These are phyloP conservation scores for Apiospora arundinis DNA, from an alignment of 2,329 filamentous ascomycete genomes.

Conservation along the genomic window DNA sequence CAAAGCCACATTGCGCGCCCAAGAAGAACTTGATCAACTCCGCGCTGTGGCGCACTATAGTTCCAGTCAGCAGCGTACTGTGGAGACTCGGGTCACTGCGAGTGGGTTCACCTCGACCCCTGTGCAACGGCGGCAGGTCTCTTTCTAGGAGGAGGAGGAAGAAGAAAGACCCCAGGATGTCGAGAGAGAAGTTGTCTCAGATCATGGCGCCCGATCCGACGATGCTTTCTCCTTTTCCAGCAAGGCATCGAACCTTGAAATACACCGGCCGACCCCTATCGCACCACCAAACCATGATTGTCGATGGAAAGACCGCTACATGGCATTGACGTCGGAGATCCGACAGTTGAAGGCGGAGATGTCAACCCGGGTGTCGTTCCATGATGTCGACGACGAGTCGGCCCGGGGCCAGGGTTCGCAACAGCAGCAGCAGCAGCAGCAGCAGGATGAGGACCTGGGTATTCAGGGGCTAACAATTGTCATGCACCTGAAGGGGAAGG, in stretches of 20 bases:
- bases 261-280: slow-evolving; percentile 43
- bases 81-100: background rate
- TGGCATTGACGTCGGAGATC: slow-evolving; percentile 48
- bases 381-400: background rate
- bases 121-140: background rate
- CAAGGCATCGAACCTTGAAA: slow-evolving; percentile 32
- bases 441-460: slow-evolving; percentile 45
- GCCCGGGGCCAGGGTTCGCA: slow-evolving; percentile 26
- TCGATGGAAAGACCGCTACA: slow-evolving; percentile 50
- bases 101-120: slow-evolving; percentile 3
- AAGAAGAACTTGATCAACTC: slow-evolving; percentile 25
- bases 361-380: slow-evolving; percentile 29
- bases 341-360: slow-evolving; percentile 49
- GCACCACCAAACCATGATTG: slow-evolving; percentile 49
- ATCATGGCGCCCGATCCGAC: background rate
- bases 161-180: background rate
- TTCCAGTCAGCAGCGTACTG: background rate
- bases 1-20: slow-evolving; percentile 23
- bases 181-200: background rate
- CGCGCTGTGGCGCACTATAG: background rate
- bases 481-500: slow-evolving; percentile 55
- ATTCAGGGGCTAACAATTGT: slow-evolving; percentile 58
- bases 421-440: slow-evolving; percentile 28
- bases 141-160: background rate
- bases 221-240: slow-evolving; percentile 5